Conservation (phyloP, 1,284 basidiomycete genomes). For the Naganishia liquefaciens region DNA sequence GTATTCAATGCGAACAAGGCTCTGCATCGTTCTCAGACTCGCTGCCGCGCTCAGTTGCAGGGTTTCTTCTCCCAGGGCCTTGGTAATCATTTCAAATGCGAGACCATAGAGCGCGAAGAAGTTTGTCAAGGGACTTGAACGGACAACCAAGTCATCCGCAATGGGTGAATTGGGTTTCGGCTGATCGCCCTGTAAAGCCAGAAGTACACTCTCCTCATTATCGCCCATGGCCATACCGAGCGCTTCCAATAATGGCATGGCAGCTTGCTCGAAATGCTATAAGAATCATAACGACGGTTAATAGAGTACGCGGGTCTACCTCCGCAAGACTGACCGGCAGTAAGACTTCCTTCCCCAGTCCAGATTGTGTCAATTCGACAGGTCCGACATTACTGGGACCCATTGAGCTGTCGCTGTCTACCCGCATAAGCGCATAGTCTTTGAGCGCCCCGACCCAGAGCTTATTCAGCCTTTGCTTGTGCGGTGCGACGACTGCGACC, state of each 20-base stretch:
- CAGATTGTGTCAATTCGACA: constrained; percentile 79
- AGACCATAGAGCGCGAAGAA: constrained; percentile 91
- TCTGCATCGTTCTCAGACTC: constrained; percentile 77
- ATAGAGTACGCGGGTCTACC: background rate
- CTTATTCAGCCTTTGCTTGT: constrained; percentile 70
- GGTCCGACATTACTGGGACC: constrained; percentile 69
- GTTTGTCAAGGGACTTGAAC: constrained; percentile 72
- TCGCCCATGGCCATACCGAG: constrained; percentile 76
- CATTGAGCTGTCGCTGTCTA: constrained; percentile 77
- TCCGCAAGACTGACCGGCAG: constrained; percentile 67
- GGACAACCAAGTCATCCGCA: constrained; percentile 40
- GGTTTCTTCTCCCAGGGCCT: constrained; percentile 59
- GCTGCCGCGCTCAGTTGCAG: constrained; percentile 54
- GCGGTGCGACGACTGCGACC: constrained; percentile 77
- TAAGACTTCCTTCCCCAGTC: constrained; percentile 83
- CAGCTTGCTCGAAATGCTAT: constrained; percentile 85
- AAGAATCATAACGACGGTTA: background rate
- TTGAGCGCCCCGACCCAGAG: constrained; percentile 87
- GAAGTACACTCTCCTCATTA: constrained; percentile 67
- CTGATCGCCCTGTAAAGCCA: constrained; percentile 56
- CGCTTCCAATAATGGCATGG: constrained; percentile 83
- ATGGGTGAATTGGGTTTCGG: background rate
- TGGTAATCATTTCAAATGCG: constrained; percentile 82
- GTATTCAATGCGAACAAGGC: constrained; percentile 74
- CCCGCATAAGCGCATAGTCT: constrained; percentile 87